Evolutionary conservation across 2,329 filamentous ascomycete species (phyloP).

Genomic region (Grosmannia clavigera): DNA sequence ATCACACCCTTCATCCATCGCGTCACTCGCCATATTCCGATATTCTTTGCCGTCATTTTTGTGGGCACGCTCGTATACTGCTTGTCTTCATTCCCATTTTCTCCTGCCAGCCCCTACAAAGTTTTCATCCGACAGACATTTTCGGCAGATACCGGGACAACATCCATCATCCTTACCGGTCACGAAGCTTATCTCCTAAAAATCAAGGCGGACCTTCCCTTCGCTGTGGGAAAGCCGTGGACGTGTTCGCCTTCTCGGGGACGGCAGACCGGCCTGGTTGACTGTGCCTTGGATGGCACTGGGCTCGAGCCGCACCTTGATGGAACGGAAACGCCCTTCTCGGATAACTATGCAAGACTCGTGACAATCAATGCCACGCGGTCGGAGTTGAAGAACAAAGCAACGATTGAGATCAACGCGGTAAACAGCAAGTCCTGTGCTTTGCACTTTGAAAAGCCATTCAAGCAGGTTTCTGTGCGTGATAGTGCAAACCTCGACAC

Average conservation of each 20-base stretch:
- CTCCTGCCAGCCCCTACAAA: conserved; percentile 65
- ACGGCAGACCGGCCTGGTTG: conserved; percentile 38
- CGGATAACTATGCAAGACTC: conserved; percentile 41
- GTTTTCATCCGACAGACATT: conserved; percentile 76
- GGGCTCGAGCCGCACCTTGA: conserved; percentile 17
- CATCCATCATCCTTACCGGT: conserved; percentile 57
- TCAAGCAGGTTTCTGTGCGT: conserved; percentile 53
- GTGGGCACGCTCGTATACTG: conserved; percentile 73
- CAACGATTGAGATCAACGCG: conserved; percentile 55
- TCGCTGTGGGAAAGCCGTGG: conserved; percentile 49
- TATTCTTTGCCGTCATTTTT: conserved; percentile 63
- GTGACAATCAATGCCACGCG: conserved; percentile 50
- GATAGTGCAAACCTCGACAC: conserved; percentile 46
- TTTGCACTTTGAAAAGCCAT: conserved; percentile 55
- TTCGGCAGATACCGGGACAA: conserved; percentile 60
- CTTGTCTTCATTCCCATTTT: conserved; percentile 79
- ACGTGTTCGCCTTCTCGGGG: conserved; percentile 31
- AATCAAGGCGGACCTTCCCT: conserved; percentile 59
- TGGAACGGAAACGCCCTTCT: conserved; percentile 50
- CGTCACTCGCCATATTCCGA: conserved; percentile 68
- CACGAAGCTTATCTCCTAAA: conserved; percentile 52
- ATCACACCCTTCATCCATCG: conserved; percentile 77
- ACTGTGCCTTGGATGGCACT: conserved; percentile 60
- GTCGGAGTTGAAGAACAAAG: conserved; percentile 28
- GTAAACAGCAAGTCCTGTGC: conserved; percentile 69